Percentiles rank a stretch among this genome's conserved stretches.
phyloP scores from a whole-genome alignment of 441 rosid species.

The Brassica hybrid region DNA sequence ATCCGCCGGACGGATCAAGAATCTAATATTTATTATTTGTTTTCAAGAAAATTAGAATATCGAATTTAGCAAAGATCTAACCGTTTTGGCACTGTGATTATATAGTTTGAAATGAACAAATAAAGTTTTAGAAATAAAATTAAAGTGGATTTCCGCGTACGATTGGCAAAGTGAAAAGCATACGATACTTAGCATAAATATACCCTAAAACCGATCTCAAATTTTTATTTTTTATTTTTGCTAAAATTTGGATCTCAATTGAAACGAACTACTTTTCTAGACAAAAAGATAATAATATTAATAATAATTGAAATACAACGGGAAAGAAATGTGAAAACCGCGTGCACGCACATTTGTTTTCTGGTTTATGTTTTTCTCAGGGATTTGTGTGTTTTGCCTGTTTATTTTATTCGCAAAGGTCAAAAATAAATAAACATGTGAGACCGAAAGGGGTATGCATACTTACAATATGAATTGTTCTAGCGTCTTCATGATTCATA shows the following conservation, averaged over 20 bases:
- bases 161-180: slow-evolving; percentile 23
- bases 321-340: slow-evolving; percentile 26
- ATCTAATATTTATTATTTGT: neutral
- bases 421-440: neutral
- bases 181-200: neutral
- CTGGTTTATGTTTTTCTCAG: neutral
- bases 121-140: neutral
- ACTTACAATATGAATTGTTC: slow-evolving; percentile 13
- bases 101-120: slow-evolving; percentile 38
- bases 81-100: slow-evolving; percentile 29
- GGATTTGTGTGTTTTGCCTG: neutral
- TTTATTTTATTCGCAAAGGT: neutral
- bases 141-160: slow-evolving; percentile 40
- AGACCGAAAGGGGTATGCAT: slow-evolving; percentile 19
- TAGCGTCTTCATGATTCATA: slow-evolving; percentile 21
- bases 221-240: no score
- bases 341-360: neutral
- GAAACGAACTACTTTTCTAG: neutral
- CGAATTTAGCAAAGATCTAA: slow-evolving; percentile 16
- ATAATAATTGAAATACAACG: neutral
- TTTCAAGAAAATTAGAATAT: slow-evolving; percentile 18
- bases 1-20: no score
- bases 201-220: neutral
- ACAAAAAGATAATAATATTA: neutral
- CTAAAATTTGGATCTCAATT: neutral